A percentile compares a stretch with the other conserved stretches of the same genome.
phyloP scores from a whole-genome alignment of 495 filamentous ascomycete species.

The Delitschia confertaspora region DNA sequence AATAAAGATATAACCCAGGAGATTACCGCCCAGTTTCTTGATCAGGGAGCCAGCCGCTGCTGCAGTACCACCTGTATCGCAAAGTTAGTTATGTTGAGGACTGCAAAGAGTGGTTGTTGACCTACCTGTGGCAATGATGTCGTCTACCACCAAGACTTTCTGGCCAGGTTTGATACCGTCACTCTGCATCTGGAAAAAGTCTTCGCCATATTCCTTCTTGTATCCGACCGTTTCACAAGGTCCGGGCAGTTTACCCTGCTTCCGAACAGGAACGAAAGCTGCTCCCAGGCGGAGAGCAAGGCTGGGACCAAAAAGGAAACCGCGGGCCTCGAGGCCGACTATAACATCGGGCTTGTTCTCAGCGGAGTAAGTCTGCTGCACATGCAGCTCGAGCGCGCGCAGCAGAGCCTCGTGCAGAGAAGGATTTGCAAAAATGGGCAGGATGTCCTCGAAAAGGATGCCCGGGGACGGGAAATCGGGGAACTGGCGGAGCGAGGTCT shows the following conservation, averaged over 20 bases:
- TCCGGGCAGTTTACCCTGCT: slow-evolving; percentile 93
- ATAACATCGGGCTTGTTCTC: slow-evolving; percentile 72
- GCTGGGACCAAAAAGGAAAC: slow-evolving; percentile 90
- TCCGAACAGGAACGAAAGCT: slow-evolving; percentile 90
- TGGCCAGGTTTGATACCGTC: slow-evolving; percentile 78
- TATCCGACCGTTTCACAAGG: slow-evolving; percentile 71
- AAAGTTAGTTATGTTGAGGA: slow-evolving; percentile 19
- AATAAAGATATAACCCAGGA: slow-evolving; percentile 88
- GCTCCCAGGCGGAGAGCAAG: slow-evolving; percentile 78
- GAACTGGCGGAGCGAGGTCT: slow-evolving; percentile 58
- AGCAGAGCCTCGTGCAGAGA: slow-evolving; percentile 66
- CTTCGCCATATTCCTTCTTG: slow-evolving; percentile 93
- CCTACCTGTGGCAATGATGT: slow-evolving; percentile 96
- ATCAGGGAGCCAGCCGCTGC: slow-evolving; percentile 80
- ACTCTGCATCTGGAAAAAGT: slow-evolving; percentile 92
- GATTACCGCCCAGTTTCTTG: slow-evolving; percentile 68
- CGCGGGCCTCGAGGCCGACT: slow-evolving; percentile 86
- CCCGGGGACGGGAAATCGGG: slow-evolving; percentile 91
- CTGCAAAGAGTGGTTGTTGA: no score
- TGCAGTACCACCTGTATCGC: slow-evolving; percentile 70
- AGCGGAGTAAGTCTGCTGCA: slow-evolving; percentile 44
- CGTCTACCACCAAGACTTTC: slow-evolving; percentile 86
- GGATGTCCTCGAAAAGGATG: slow-evolving; percentile 96
- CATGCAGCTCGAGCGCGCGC: slow-evolving; percentile 78
- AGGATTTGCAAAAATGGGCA: slow-evolving; percentile 86